These are phyloP conservation scores for Arthromyces matolae DNA, from an alignment of 768 basidiomycete genomes.

Conservation along the genomic window DNA sequence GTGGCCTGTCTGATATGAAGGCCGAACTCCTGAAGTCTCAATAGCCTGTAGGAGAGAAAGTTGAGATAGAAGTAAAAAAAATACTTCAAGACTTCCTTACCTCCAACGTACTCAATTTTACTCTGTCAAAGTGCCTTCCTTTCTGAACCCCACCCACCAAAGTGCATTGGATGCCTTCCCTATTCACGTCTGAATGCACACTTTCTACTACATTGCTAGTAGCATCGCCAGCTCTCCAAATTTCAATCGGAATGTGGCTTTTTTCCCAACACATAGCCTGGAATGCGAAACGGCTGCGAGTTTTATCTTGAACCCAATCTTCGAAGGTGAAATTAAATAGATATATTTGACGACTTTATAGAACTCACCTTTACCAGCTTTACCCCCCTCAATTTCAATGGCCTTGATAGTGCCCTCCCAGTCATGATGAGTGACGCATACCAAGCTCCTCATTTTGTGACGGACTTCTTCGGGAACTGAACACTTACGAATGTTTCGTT, in stretches of 20 bases:
- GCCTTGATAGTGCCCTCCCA: constrained; percentile 17
- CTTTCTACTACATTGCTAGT: neutral
- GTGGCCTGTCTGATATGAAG: no score
- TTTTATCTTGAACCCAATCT: neutral
- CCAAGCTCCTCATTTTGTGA: constrained; percentile 20
- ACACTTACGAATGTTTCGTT: constrained; percentile 17
- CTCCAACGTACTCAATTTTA: no score
- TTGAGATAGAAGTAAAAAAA: no score
- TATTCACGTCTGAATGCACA: constrained; percentile 1
- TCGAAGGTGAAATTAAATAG: no score
- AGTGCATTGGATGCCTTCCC: neutral
- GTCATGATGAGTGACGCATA: constrained; percentile 18
- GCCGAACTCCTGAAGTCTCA: no score
- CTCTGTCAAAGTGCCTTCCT: no score
- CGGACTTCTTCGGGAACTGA: constrained; percentile 9
- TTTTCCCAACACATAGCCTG: no score
- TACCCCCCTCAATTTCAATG: constrained; percentile 17
- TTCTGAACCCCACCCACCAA: no score
- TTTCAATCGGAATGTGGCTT: neutral
- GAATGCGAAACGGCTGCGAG: neutral
- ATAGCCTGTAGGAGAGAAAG: no score
- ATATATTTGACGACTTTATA: no score
- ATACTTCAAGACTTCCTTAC: no score
- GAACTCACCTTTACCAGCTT: constrained; percentile 13
- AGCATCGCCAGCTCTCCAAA: neutral